Percentiles rank a stretch among this genome's conserved stretches.
These are phyloP conservation scores for Leccinum uliginosum DNA, from an alignment of 768 basidiomycete species.

Conservation along the genomic window DNA sequence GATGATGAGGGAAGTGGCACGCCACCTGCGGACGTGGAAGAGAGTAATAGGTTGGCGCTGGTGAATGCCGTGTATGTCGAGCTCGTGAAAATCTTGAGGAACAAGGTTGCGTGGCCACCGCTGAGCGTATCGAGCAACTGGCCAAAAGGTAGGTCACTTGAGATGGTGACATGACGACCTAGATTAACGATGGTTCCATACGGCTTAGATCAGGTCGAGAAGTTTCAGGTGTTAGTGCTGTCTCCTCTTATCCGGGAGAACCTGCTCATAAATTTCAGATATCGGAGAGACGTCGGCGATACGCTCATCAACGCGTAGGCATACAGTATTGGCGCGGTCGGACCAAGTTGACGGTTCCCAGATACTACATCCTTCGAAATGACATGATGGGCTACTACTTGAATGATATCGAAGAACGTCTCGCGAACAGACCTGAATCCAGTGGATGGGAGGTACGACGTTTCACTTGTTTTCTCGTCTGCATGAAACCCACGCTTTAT, in stretches of 20 bases:
- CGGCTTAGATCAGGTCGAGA: conserved; percentile 68
- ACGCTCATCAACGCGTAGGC: conserved; percentile 84
- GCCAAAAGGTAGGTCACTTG: conserved; percentile 57
- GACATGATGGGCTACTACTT: conserved; percentile 76
- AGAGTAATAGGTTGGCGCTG: conserved; percentile 43
- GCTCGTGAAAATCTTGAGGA: conserved; percentile 63
- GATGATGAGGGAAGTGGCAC: conserved; percentile 28
- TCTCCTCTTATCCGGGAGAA: neutral
- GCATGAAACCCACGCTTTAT: neutral
- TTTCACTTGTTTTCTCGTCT: neutral
- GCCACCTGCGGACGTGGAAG: conserved; percentile 19
- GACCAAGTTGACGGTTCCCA: conserved; percentile 27
- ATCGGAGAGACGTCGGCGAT: conserved; percentile 83
- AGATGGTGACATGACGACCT: neutral
- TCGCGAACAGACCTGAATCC: conserved; percentile 40
- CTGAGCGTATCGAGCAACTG: conserved; percentile 43
- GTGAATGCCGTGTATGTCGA: conserved; percentile 78
- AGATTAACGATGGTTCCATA: conserved; percentile 7
- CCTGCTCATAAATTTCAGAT: conserved; percentile 39
- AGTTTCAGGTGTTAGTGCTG: conserved; percentile 65
- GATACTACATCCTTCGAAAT: conserved; percentile 82
- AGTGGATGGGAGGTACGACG: conserved; percentile 73
- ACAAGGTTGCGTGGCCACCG: conserved; percentile 73
- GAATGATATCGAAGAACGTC: conserved; percentile 52
- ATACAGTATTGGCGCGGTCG: neutral